Evolutionary conservation across 768 basidiomycete species (phyloP).

Genomic region (Tubosaeta brunneosetosa): DNA sequence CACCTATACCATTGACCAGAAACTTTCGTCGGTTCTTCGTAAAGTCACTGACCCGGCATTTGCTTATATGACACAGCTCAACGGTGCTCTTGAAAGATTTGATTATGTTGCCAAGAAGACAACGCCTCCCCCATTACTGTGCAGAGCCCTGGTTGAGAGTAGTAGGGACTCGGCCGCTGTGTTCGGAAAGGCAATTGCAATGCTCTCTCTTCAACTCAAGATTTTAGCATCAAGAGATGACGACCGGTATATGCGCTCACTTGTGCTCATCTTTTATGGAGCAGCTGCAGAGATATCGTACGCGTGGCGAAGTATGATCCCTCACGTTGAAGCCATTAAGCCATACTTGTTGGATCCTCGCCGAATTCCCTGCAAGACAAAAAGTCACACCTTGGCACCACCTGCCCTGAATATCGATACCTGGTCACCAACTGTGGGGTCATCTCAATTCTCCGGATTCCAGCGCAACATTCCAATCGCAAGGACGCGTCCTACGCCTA

Average conservation of each 20-base stretch:
- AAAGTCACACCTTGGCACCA: constrained; percentile 21
- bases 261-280: constrained; percentile 84
- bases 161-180: constrained; percentile 80
- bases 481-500: constrained; percentile 26
- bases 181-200: constrained; percentile 84
- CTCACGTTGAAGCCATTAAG: constrained; percentile 65
- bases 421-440: constrained; percentile 24
- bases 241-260: constrained; percentile 80
- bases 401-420: constrained; percentile 21
- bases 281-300: constrained; percentile 82
- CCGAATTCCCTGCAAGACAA: constrained; percentile 32
- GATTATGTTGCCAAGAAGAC: constrained; percentile 71
- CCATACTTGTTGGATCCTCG: constrained; percentile 52
- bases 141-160: constrained; percentile 73
- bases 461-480: constrained; percentile 26
- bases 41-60: constrained; percentile 87
- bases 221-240: constrained; percentile 72
- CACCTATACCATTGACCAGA: constrained; percentile 75
- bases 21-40: constrained; percentile 70
- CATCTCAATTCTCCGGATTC: constrained; percentile 21
- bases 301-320: constrained; percentile 77
- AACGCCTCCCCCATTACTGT: constrained; percentile 65
- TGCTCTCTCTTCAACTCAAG: constrained; percentile 76
- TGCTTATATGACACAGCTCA: constrained; percentile 74
- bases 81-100: constrained; percentile 86